Evolutionary conservation across 1,284 basidiomycete genomes (phyloP), one percentile per base, ranked within the genome.

Genomic region (Heterobasidion irregulare): DNA sequence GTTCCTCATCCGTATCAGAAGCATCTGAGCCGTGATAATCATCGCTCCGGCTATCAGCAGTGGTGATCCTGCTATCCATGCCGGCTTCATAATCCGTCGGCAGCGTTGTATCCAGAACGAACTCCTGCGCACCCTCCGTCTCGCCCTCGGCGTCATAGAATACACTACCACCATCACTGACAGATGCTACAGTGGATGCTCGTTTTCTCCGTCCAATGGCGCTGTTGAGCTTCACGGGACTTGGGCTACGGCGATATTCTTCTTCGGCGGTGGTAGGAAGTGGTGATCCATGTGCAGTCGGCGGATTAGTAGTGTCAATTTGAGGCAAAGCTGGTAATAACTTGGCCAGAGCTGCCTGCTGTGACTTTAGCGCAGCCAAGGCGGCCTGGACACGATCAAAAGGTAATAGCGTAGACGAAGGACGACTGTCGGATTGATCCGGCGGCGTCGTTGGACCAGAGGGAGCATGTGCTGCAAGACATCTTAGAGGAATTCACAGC

Each of bases 121-220:
- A 89, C 63, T 90, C 87, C 64, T 89, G 79, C 8, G 83, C 80
- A 0, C 83, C 78, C 59, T 80, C 75, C 50, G 66, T 66, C 53
- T 72, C 69, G 35, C 69, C 75, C 9, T 47, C 15, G 46, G 26
- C 10, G 56, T 80, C 80, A 18, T 72, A 90, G 87, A 87, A 90
- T 61, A 88, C 78, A 54, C 78, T 75, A 52, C 75, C 70, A 16
- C 75, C 77, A 56, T 82, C 84, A 54, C 79, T 83, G n/a, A 75
- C 66, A 19, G 76, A 77, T 15, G 83, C 84, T 19, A 73, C 65
- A 18, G 76, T 70, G 9, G 84, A 86, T 56, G 74, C 66, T 35
- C 78, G 77, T 46, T 74, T 74, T 13, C 63, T 69, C 47, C 69
- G 69, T 1, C 65, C 64, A n/a, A 70, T 62, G 10, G 76, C 65